Evolutionary conservation across 495 filamentous ascomycete species (phyloP), one percentile per base, ranked within the genome.

Genomic region (Terfezia boudieri): DNA sequence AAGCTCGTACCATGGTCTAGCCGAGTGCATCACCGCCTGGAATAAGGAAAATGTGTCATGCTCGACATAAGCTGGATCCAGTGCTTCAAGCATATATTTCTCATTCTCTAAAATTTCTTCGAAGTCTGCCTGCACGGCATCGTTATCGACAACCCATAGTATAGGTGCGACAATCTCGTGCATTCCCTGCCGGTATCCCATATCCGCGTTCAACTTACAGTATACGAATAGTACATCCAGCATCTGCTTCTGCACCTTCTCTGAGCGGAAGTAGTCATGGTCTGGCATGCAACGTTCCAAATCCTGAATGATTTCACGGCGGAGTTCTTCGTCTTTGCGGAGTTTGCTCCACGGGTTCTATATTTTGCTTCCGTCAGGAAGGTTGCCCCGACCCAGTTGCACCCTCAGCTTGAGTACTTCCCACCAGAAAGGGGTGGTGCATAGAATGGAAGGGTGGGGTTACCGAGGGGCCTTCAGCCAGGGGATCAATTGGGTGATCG

Each of bases 111-210:
- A 43, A 22, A 8, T n/a, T 37, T 17, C 53, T 35, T 26, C 43
- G n/a, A 14, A 59, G 46, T 10, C 53, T 37, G 36, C 49, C 35
- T 50, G 49, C 46, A 23, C n/a, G 8, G 92, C 81, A 67, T 98
- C 90, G 56, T 79, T 74, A 53, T 86, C 80, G 11, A 98, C 71
- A 9, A 85, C 84, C 79, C 86, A 94, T 9, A 96, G 69, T 35
- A 98, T 79, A 4, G 92, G 89, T 0, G 89, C 90, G 17, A 95
- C 71, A 22, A 98, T 67, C 67, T 98, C 90, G 64, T 98, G 90
- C 87, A 98, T 96, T 16, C 90, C 90, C 69, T 98, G 90, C 26
- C 92, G 78, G 61, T 98, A 98, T 1, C 74, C 74, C 48, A 89
- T 71, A 59, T 83, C 81, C 11, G 80, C 83, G 60, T 94, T 89